A percentile compares a stretch with the other conserved stretches of the same genome.
Evolutionary conservation across 139 green algal genomes (phyloP).

Genomic region (Ettlia oleoabundans): DNA sequence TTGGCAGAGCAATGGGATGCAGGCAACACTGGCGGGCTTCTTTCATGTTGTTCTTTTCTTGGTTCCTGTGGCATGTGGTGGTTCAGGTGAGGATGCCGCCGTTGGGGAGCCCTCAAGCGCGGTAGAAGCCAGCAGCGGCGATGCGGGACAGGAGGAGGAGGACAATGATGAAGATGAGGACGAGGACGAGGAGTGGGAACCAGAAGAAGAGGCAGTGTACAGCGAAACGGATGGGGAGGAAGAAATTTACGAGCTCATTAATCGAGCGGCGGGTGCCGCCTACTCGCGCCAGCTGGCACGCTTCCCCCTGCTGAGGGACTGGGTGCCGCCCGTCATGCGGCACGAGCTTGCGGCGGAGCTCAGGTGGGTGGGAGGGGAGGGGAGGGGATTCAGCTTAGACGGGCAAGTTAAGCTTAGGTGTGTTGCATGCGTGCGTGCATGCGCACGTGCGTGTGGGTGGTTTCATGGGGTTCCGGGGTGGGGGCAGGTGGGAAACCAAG

Average conservation of each 20-base stretch:
- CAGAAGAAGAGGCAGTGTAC: background rate
- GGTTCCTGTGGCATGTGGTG: too few relatives aligned
- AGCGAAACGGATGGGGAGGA: background rate
- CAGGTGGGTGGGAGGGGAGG: background rate
- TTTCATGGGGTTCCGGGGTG: background rate
- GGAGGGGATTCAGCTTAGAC: too few relatives aligned
- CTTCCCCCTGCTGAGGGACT: conserved; percentile 27
- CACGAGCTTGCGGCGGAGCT: conserved; percentile 37
- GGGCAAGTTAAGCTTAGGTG: too few relatives aligned
- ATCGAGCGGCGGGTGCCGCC: background rate
- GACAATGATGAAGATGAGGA: conserved; percentile 10
- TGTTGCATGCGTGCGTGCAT: too few relatives aligned
- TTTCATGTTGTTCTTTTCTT: too few relatives aligned
- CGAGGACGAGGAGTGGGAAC: conserved; percentile 22
- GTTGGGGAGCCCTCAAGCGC: background rate
- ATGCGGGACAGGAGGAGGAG: background rate
- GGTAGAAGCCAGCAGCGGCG: background rate
- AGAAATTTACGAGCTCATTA: conserved; percentile 1
- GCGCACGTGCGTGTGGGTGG: too few relatives aligned
- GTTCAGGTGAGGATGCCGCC: background rate
- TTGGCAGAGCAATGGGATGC: too few relatives aligned
- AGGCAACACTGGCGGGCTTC: too few relatives aligned
- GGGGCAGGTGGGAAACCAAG: too few relatives aligned
- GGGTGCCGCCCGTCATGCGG: conserved; percentile 2
- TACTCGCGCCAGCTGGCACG: conserved; percentile 5